Base-by-base conservation (phyloP, 1,139 yeast genomes). In the Yamadazyma pseudoaaseri region DNA sequence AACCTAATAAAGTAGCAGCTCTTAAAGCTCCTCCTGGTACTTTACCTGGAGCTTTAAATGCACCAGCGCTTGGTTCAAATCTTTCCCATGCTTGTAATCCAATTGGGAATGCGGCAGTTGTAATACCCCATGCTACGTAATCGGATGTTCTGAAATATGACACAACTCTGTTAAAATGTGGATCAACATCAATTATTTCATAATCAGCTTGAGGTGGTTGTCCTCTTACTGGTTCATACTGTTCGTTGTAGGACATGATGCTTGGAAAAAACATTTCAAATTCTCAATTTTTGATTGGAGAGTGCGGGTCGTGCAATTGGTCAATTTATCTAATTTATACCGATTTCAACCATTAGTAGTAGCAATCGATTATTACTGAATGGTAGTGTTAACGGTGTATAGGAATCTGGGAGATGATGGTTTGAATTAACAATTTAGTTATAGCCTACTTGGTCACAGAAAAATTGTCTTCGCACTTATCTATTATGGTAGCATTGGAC, bases 151-250 rank as follows among this genome's bases (percentile, higher is more conserved):
- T 73, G 60, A 86, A 78, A 63, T 81, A 86, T 30, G 79, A 66
- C 16, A 86, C 78, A 21, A 86, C 95, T 45, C 86, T 71, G 36
- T 59, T 52, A 60, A 86, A 83, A 46, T 81, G 79, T 27, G 96
- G 96, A 57, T 86, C 96, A 37, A 76, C 73, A 56, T 86, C 96
- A 52, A 86, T 86, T 39, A 70, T 55, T 51, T 70, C 76, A 45
- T 68, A 69, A 49, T 70, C 75, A 13, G 72, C 56, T 40, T 58
- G 57, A 23, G 70, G 62, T 26, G 73, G 69, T 17, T 62, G 66
- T 14, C 69, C 58, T 56, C 76, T 67, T 23, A 70, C 60, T 34
- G 76, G 76, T 47, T 60, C 58, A 48, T 66, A 62, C 34, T 54
- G 54, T 42, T 59, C 55, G 39, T 58, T 62, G 54, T 68, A 68